Evolutionary conservation across 345 rosid species (phyloP).

Genomic region (Trapa incisa): DNA sequence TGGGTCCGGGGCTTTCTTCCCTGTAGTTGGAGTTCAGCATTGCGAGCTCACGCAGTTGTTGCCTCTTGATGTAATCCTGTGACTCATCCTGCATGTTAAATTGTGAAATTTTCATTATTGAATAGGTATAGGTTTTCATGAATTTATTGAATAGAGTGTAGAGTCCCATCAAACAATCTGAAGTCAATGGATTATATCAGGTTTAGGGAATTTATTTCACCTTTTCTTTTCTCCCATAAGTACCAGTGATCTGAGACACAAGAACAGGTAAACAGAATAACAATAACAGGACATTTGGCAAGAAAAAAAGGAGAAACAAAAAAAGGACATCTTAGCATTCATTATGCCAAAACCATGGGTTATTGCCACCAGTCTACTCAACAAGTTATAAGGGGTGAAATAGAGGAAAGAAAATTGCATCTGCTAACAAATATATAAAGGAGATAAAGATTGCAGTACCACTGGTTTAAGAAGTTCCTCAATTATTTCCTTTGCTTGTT

Average conservation of each 20-base stretch:
- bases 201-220: neutral
- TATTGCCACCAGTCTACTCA: too few species aligned
- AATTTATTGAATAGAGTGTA: too few species aligned
- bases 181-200: too few species aligned
- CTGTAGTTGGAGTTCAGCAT: conserved; percentile 80
- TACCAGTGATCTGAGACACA: neutral
- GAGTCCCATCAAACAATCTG: too few species aligned
- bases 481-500: conserved; percentile 36
- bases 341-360: too few species aligned
- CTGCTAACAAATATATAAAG: neutral
- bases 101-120: too few species aligned
- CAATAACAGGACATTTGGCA: too few species aligned
- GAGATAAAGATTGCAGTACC: conserved; percentile 31
- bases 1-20: conserved; percentile 96
- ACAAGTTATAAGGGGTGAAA: neutral
- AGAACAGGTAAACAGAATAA: too few species aligned
- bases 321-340: too few species aligned
- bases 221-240: neutral
- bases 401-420: neutral
- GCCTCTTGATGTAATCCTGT: conserved; percentile 87
- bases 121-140: too few species aligned
- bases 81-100: conserved; percentile 66
- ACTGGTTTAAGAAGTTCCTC: conserved; percentile 67
- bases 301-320: neutral
- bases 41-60: conserved; percentile 87